These are phyloP conservation scores for Globisporangium alternatum DNA, from an alignment of 352 stramenopile species.

Conservation along the genomic window DNA sequence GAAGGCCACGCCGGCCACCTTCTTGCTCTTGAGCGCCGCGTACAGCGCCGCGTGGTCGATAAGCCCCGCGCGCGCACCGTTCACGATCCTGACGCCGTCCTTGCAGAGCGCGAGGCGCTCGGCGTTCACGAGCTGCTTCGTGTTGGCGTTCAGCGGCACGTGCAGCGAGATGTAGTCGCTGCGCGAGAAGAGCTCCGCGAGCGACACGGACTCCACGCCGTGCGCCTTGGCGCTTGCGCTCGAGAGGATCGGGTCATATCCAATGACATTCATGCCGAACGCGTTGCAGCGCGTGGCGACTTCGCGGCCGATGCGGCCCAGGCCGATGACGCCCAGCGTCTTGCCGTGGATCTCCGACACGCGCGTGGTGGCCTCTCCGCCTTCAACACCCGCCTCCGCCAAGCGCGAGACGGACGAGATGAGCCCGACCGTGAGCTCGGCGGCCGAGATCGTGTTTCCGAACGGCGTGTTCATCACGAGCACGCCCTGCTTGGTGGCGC, in stretches of 20 bases:
- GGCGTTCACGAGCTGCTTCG: slow-evolving; percentile 88
- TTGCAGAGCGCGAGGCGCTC: slow-evolving; percentile 87
- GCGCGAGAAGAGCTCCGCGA: slow-evolving; percentile 85
- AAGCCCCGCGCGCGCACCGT: slow-evolving; percentile 92
- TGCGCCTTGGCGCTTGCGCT: slow-evolving; percentile 70
- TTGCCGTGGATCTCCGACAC: slow-evolving; percentile 86
- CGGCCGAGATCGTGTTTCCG: slow-evolving; percentile 94
- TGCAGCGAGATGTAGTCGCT: slow-evolving; percentile 97
- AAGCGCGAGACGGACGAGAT: slow-evolving; percentile 75
- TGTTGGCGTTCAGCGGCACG: slow-evolving; percentile 94
- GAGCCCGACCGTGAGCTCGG: slow-evolving; percentile 93
- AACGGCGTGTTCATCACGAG: slow-evolving; percentile 96
- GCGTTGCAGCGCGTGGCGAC: slow-evolving; percentile 91
- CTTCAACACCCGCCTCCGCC: slow-evolving; percentile 6
- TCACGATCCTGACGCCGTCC: slow-evolving; percentile 91
- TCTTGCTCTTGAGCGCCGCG: slow-evolving; percentile 74
- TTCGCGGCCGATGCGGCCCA: slow-evolving; percentile 92
- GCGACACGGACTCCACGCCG: slow-evolving; percentile 81
- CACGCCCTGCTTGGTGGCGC: slow-evolving; percentile 89
- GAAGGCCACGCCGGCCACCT: slow-evolving; percentile 76
- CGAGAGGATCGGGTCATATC: slow-evolving; percentile 93
- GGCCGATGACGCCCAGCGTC: slow-evolving; percentile 93
- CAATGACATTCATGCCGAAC: slow-evolving; percentile 94
- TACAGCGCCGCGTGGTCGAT: slow-evolving; percentile 92
- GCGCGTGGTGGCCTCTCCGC: slow-evolving; percentile 21